A percentile compares a stretch with the other conserved stretches of the same genome.
Evolutionary conservation across 116 monocot genomes (phyloP).

Genomic region (Iris pallida): DNA sequence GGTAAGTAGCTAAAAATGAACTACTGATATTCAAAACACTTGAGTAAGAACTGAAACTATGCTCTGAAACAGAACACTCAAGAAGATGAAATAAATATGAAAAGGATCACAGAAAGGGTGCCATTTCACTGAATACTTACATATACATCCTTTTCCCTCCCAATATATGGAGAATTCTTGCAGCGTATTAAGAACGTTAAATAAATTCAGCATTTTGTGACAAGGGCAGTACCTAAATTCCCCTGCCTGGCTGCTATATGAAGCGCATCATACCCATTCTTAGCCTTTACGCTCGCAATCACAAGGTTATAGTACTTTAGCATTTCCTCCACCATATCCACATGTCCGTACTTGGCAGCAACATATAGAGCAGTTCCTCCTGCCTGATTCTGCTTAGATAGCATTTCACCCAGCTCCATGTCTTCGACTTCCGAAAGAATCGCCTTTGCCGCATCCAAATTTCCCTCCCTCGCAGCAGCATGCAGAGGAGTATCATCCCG

Average conservation of each 20-base stretch:
- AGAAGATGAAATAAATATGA: no score
- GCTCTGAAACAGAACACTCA: no score
- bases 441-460: constrained; percentile 44
- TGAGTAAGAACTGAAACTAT: no score
- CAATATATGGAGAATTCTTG: no score
- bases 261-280: constrained; percentile 37
- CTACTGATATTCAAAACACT: no score
- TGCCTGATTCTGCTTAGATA: constrained; percentile 68
- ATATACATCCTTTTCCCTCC: no score
- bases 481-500: constrained; percentile 77
- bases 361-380: constrained; percentile 86
- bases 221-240: constrained; percentile 44
- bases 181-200: no score
- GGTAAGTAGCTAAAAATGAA: no score
- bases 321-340: constrained; percentile 50
- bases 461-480: constrained; percentile 64
- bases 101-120: no score
- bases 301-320: constrained; percentile 27
- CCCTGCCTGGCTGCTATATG: constrained; percentile 43
- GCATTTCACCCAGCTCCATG: constrained; percentile 40
- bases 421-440: constrained; percentile 25
- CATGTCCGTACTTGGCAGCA: constrained; percentile 73
- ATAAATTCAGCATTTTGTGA: neutral
- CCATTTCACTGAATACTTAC: no score
- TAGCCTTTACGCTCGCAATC: constrained; percentile 41